phyloP scores from a whole-genome alignment of 2,329 filamentous ascomycete species.

The Claviceps citrina region DNA sequence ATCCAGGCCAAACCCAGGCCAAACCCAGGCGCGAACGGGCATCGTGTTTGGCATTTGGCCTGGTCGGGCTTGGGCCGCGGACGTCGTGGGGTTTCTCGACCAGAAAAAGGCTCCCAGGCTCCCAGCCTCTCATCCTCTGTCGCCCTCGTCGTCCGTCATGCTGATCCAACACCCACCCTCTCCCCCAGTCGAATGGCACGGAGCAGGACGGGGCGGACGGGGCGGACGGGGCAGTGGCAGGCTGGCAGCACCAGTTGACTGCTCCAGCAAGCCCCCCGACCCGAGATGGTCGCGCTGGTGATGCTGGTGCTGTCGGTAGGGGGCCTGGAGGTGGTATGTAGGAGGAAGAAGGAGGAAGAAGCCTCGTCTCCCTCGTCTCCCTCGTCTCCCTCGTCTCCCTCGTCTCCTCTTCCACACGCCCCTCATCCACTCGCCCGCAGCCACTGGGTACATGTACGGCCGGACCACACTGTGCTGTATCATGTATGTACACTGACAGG shows the following conservation, averaged over 20 bases:
- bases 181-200: constrained; percentile 1
- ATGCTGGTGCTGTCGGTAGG: neutral
- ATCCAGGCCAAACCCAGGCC: neutral
- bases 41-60: constrained; percentile 3
- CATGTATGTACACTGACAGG: neutral
- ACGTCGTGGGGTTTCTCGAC: neutral
- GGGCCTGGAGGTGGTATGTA: neutral
- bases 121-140: neutral
- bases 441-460: too few species aligned
- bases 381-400: too few species aligned
- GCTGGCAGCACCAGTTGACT: neutral
- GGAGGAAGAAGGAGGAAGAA: neutral
- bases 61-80: constrained; percentile 1
- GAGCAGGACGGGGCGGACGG: neutral
- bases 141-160: neutral
- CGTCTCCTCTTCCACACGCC: neutral
- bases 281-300: too few species aligned
- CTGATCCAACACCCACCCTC: neutral
- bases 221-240: neutral
- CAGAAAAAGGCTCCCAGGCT: neutral
- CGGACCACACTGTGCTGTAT: too few species aligned
- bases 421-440: too few species aligned
- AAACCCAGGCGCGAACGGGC: neutral
- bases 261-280: neutral
- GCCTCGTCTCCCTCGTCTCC: too few species aligned